Evolutionary conservation across 2,329 filamentous ascomycete species (phyloP).

Genomic region (Penicillium sp.): DNA sequence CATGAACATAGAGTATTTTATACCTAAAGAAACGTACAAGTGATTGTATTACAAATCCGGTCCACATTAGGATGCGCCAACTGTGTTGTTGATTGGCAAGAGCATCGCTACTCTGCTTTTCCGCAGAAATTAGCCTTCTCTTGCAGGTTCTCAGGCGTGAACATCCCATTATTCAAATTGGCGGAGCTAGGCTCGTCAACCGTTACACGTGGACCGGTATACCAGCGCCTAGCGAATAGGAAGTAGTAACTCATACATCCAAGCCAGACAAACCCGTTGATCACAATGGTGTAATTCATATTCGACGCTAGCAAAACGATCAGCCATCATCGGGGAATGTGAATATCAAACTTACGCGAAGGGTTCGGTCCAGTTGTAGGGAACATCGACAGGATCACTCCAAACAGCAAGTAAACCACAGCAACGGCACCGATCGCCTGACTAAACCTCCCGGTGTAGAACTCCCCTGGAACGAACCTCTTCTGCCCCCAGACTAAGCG

Average conservation of each 20-base stretch:
- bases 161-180: neutral
- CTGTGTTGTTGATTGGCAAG: too few relatives aligned
- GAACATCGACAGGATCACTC: slow-evolving; percentile 59
- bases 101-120: neutral
- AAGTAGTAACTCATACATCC: slow-evolving; percentile 57
- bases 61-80: too few relatives aligned
- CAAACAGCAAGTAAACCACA: slow-evolving; percentile 55
- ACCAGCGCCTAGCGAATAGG: slow-evolving; percentile 59
- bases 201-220: slow-evolving; percentile 59
- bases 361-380: slow-evolving; percentile 56
- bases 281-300: slow-evolving; percentile 65
- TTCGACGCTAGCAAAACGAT: slow-evolving; percentile 32
- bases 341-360: slow-evolving; percentile 32
- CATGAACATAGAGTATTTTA: too few relatives aligned
- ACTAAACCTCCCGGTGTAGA: slow-evolving; percentile 57
- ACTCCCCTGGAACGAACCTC: slow-evolving; percentile 58
- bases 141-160: too few relatives aligned
- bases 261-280: slow-evolving; percentile 59
- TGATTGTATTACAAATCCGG: too few relatives aligned
- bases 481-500: slow-evolving; percentile 57
- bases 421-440: slow-evolving; percentile 54
- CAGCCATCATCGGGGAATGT: slow-evolving; percentile 1
- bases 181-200: slow-evolving; percentile 33
- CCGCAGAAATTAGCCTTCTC: neutral
- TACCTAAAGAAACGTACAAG: too few relatives aligned